Base-by-base conservation (phyloP, 768 basidiomycete genomes). In the Lentinula lateritia region DNA sequence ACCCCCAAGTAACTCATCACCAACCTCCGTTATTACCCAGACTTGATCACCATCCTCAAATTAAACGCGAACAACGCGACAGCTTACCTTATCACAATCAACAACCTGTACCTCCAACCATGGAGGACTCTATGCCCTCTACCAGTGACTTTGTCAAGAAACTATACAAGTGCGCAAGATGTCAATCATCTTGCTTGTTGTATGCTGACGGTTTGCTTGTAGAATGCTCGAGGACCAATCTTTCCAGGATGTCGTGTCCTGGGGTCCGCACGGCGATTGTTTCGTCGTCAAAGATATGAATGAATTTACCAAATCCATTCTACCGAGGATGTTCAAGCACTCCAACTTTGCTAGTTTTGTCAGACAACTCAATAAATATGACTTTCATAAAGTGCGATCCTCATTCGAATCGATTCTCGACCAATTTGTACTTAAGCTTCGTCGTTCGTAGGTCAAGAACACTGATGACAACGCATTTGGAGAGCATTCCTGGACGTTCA, bases 221-320 rank as follows among this genome's bases (percentile, higher is more conserved):
- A 88, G 87, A 67, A 89, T 88, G 86, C 80, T 88, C 56, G 83
- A 87, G 68, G 86, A 88, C 65, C 73, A 76, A 42, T 67, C 76
- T 2, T 84, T 82, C 73, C 59, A 75, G 7, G 73, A 83, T 50
- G 76, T 86, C 61, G 86, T 88, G 20, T 79, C 77, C 3, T 89
- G 87, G 87, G 80, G 80, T 5, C 76, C 90, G 0, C 79, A 81
- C 52, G 92, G 93, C 38, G 92, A 95, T 70, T 90, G 88, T 67
- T 96, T 96, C 69, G 88, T 95, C 69, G 93, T 96, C 65, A 95
- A 95, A 68, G 94, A 95, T 78, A 95, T 95, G 91, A 95, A 93
- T 75, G 93, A 94, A 68, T 96, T 96, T 75, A 95, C 94, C 41
- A 94, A 93, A 74, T 85, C 79, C 32, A 90, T 95, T 71, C 83